A percentile compares a stretch with the other conserved stretches of the same genome.
Evolutionary conservation across 1,284 basidiomycete genomes (phyloP).

Genomic region (Gymnopus androsaceus): DNA sequence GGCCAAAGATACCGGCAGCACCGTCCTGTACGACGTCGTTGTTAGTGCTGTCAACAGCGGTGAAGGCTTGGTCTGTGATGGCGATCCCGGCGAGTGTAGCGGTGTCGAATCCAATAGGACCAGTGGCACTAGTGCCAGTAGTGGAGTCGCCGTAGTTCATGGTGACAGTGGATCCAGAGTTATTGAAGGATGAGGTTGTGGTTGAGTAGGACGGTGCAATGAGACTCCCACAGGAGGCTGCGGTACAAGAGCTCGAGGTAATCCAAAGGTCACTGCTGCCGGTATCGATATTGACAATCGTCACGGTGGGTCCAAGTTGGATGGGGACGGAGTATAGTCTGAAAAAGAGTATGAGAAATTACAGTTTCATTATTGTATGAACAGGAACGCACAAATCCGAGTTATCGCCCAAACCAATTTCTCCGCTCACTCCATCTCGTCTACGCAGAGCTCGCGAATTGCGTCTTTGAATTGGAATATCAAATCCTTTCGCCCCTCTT

Average conservation of each 20-base stretch:
- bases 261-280: slow-evolving; percentile 43
- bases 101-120: slow-evolving; percentile 37
- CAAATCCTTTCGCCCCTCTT: background rate
- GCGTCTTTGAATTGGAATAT: background rate
- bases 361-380: background rate
- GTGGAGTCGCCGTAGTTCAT: slow-evolving; percentile 35
- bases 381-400: slow-evolving; percentile 16
- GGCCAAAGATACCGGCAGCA: slow-evolving; percentile 40
- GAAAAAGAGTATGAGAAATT: background rate
- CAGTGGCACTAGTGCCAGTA: slow-evolving; percentile 37
- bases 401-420: slow-evolving; percentile 19
- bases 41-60: slow-evolving; percentile 37
- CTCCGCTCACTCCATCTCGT: slow-evolving; percentile 14
- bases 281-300: slow-evolving; percentile 41
- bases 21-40: slow-evolving; percentile 37
- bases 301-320: slow-evolving; percentile 32
- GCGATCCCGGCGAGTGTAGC: slow-evolving; percentile 39
- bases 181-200: slow-evolving; percentile 26
- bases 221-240: slow-evolving; percentile 26
- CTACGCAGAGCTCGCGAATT: background rate
- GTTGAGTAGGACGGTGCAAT: slow-evolving; percentile 25
- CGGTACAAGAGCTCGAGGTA: slow-evolving; percentile 33
- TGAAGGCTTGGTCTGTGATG: slow-evolving; percentile 35
- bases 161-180: slow-evolving; percentile 30
- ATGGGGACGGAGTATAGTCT: slow-evolving; percentile 40